Base-by-base conservation (phyloP, 2,329 filamentous ascomycete species). In the Cladophialophora psammophila region DNA sequence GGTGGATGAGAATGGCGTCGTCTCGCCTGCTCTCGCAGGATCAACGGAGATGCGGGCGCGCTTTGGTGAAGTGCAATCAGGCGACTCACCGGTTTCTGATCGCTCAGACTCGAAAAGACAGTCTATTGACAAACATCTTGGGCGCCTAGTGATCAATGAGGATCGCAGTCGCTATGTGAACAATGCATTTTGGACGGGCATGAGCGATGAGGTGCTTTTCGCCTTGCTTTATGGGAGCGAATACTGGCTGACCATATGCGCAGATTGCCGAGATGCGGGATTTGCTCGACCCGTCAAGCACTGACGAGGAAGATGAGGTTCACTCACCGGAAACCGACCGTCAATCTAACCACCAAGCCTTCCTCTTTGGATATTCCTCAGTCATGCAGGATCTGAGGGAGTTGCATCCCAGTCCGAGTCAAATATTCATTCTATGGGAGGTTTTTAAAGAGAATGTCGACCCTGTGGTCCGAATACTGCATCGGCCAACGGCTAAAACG, bases 181-280 rank as follows among this genome's bases (percentile, higher is more conserved):
- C 75, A 88, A 86, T 72, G 84, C 84, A 34, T 85, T 88, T 69
- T 88, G 86, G 85, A 85, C 85, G 4, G 86, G 81, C 71, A 77
- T 89, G 65, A 86, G 85, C 68, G 87, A 88, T 65, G 87, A 89
- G 80, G 85, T 86, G 71, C 50, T 75, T 31, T 20, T 40, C 15
- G 6, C n/a, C 9, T 34, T 12, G 40, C 10, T 31, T 42, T 42
- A 12, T 42, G 55, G 3, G n/a, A 31, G 36, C 8, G 35, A n/a
- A 36, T 9, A 4, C 12, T 26, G 15, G 35, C 59, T 61, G 15
- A 61, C 48, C n/a, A 4, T 64, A 31, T 12, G 5, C 7, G 52
- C 71, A 85, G 83, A 84, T 89, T 20, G 86, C 88, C 74, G 87
- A 89, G 73, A 80, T 89, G 71, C 87, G 86, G 71, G 83, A 86